Evolutionary conservation across 148 eudicot species (phyloP), one percentile per base, ranked within the genome.

Genomic region (Euryodendron excelsum): DNA sequence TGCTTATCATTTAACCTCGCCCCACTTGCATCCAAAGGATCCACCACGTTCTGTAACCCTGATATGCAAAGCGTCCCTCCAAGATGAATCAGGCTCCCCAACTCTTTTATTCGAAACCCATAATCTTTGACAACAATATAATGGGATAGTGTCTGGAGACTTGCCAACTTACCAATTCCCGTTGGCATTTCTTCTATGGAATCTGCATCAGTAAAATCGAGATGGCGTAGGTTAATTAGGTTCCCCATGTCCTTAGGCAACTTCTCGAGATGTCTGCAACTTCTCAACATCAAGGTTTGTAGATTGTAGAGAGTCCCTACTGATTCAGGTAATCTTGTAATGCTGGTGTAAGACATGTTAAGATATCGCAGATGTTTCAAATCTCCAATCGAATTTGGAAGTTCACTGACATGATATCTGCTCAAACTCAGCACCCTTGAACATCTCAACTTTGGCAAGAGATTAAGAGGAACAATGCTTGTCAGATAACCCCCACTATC

Each of bases 181-280:
- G 4, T 13, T 5, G 85, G 79, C 82, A 82, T 82, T 58, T 50
- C 72, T 59, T 8, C 37, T 15, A 82, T 37, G 12, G 50, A 39
- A 37, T 56, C 0, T 1, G 78, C 0, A 23, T 33, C 55, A 3
- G 23, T 66, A 6, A 79, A 0, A 2, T 74, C 69, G 13, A 72
- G 76, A 72, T 82, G 80, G 11, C 74, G 73, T 27, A 82, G 36
- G 37, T 58, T 55, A 2, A 63, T 25, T 2, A 76, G 17, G 30
- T 76, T 63, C 3, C 72, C 59, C 18, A 53, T 76, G 5, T n/a
- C 34, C 13, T 11, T 6, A 17, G 79, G 72, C 44, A 64, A 31
- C 20, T 50, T 50, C 14, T 48, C 31, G 6, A 63, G 33, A 28
- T 47, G 5, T 45, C 17, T 33, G 65, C 79, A 76, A 0, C 18